Evolutionary conservation across 768 basidiomycete genomes (phyloP).

Genomic region (Leccinum arenicola): DNA sequence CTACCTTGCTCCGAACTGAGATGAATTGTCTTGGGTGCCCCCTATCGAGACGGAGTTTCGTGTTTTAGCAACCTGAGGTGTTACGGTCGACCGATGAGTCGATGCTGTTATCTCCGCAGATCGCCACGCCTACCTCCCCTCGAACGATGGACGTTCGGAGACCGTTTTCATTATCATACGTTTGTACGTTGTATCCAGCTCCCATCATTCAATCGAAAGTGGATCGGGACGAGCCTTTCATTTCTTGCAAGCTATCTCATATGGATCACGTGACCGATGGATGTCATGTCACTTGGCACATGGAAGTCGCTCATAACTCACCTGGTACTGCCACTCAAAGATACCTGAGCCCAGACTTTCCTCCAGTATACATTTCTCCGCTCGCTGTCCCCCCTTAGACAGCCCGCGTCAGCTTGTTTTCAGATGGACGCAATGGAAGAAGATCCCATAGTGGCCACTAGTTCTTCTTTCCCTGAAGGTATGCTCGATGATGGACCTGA

Average conservation of each 20-base stretch:
- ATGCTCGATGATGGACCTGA: conserved; percentile 18
- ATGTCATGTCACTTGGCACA: neutral
- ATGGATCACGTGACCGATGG: conserved; percentile 20
- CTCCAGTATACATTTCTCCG: conserved; percentile 3
- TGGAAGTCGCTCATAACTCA: conserved; percentile 4
- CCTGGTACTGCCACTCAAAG: conserved; percentile 20
- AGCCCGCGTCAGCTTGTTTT: neutral
- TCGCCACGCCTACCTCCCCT: neutral
- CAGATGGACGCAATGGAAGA: conserved; percentile 36
- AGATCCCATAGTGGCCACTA: conserved; percentile 28
- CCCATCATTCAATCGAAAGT: neutral
- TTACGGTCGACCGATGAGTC: no score
- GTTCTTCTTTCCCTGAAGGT: conserved; percentile 20
- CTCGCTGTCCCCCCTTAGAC: neutral
- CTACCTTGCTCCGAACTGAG: conserved; percentile 57
- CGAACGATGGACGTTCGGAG: conserved; percentile 2
- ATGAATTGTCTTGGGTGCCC: conserved; percentile 20
- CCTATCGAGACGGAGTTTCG: neutral
- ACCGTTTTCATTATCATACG: conserved; percentile 1
- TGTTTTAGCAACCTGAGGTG: neutral
- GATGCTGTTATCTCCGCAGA: neutral
- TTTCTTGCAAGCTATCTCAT: neutral
- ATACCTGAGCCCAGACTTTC: conserved; percentile 18
- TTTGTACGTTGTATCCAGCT: conserved; percentile 7
- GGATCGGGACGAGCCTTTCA: neutral